Base-by-base conservation (phyloP, 495 filamentous ascomycete species). In the Aspergillus hancockii region DNA sequence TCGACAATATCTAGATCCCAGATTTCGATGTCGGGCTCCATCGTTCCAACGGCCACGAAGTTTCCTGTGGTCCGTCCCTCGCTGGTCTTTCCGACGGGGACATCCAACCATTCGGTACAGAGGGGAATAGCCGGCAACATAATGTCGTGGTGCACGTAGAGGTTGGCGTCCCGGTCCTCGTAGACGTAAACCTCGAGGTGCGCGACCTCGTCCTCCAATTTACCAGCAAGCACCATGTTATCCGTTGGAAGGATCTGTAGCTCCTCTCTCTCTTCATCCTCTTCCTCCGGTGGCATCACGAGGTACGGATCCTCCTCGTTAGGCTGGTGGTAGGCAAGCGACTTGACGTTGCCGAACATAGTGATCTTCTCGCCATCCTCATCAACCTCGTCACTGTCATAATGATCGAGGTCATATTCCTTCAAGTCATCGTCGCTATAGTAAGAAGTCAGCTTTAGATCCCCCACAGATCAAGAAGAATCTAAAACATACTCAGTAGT, bases 141-240 rank as follows among this genome's bases (percentile, higher is more conserved):
- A 65, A 99, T 96, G 68, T 99, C 94, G 79, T 99, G 95, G 77
- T 99, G 94, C 10, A 98, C 93, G 71, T 98, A 99, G 38, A 99
- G 86, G 73, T 99, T 98, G 68, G 96, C 94, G 10, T 86, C 92
- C 38, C 74, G 74, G 67, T 98, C 95, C 74, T 98, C 95, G 72
- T 98, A 98, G 30, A 98, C 91, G 71, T 98, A 98, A 46, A 97
- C 87, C 70, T 98, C 95, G 19, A 99, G 82, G 75, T 97, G 93
- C 25, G 94, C 92, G 25, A 99, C 89, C 64, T 98, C 94, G 63
- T 99, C 94, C 73, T 99, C 94, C 19, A 97, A 83, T 79, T 95
- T 93, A 62, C 91, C 92, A 16, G 92, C 89, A 50, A 99, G 77
- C 22, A 99, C 72, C 57, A 99, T 76, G 68, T 97, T 99, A 72